A percentile compares a stretch with the other conserved stretches of the same genome.
phyloP scores from a whole-genome alignment of 768 basidiomycete genomes.

The Naematelia aurantialba region DNA sequence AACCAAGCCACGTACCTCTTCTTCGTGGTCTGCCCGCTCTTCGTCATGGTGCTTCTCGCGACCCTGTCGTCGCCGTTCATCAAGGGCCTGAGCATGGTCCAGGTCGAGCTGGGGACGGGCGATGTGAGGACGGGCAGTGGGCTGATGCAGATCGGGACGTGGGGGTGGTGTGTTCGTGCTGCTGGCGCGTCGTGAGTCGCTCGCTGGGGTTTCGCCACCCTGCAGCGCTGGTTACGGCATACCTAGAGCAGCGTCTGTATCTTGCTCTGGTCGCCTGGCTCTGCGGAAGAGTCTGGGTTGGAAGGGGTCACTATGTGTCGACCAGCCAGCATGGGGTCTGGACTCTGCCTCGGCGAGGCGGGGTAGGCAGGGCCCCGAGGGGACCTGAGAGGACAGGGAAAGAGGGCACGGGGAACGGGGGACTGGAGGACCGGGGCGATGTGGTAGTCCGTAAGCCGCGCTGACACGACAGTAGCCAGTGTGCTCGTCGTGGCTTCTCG shows the following conservation, averaged over 20 bases:
- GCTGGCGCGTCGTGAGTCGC: constrained; percentile 22
- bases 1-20: constrained; percentile 44
- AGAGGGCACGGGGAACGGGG: no score
- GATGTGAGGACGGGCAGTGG: constrained; percentile 19
- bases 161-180: constrained; percentile 38
- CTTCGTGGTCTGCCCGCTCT: constrained; percentile 29
- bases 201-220: neutral
- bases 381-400: no score
- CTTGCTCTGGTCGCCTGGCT: no score
- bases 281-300: no score
- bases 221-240: neutral
- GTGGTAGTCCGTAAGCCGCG: neutral
- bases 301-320: no score
- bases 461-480: neutral
- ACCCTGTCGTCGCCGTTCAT: constrained; percentile 34
- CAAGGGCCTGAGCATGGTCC: constrained; percentile 20
- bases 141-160: constrained; percentile 14
- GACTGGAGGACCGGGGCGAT: no score
- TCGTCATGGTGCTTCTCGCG: constrained; percentile 25
- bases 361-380: no score
- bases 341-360: no score
- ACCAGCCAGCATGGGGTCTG: no score
- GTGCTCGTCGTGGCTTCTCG: neutral
- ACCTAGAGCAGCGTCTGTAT: neutral
- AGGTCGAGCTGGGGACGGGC: constrained; percentile 12